These are phyloP conservation scores for Leptosphaerulina australis DNA, from an alignment of 2,329 filamentous ascomycete genomes.

Conservation along the genomic window DNA sequence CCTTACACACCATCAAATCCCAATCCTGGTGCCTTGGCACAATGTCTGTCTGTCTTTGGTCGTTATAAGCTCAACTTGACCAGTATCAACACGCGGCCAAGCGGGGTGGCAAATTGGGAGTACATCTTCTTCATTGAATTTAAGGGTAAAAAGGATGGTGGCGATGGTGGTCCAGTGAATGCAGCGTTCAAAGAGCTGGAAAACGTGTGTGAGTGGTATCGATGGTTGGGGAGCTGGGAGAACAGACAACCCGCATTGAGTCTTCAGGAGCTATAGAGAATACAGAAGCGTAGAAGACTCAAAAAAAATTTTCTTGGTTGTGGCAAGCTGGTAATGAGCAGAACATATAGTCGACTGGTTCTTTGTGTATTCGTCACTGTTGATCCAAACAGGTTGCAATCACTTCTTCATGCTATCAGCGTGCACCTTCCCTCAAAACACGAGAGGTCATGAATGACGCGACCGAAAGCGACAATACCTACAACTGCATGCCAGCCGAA, in stretches of 20 bases:
- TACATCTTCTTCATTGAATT: constrained; percentile 97
- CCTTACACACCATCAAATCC: constrained; percentile 83
- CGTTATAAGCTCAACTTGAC: constrained; percentile 78
- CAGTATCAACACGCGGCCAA: constrained; percentile 86
- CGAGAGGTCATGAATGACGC: too few relatives aligned
- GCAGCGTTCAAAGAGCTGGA: constrained; percentile 65
- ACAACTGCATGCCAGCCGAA: too few relatives aligned
- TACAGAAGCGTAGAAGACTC: not conserved
- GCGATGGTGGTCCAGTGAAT: constrained; percentile 62
- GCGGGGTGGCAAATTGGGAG: constrained; percentile 75
- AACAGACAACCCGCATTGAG: not conserved
- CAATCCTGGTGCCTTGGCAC: constrained; percentile 79
- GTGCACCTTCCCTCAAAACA: too few relatives aligned
- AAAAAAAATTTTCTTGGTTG: not conserved
- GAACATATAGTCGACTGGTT: not conserved
- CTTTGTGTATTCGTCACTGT: too few relatives aligned
- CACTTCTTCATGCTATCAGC: too few relatives aligned
- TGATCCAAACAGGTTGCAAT: too few relatives aligned
- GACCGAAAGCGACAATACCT: too few relatives aligned
- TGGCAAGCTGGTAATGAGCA: not conserved
- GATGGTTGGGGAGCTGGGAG: constrained; percentile 73
- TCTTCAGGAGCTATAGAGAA: not conserved
- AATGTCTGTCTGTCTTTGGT: constrained; percentile 80
- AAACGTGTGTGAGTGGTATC: constrained; percentile 64
- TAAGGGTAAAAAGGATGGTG: constrained; percentile 68